A percentile compares a stretch with the other conserved stretches of the same genome.
Evolutionary conservation across 495 filamentous ascomycete genomes (phyloP).

Genomic region (Podospora australis): DNA sequence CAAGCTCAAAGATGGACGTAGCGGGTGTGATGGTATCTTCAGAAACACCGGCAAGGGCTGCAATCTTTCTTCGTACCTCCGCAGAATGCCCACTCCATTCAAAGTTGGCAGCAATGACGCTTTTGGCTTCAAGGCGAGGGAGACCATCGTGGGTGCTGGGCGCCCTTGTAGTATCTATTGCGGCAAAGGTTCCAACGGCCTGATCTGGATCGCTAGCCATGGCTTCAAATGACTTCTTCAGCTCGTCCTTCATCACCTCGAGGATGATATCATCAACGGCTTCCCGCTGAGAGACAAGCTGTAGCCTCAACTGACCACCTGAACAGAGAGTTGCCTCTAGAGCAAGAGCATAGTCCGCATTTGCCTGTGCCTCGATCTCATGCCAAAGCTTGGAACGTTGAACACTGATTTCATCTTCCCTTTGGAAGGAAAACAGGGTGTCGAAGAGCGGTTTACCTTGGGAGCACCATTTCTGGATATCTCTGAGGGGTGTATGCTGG

Average conservation of each 20-base stretch:
- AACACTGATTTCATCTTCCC: background rate
- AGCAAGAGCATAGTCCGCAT: conserved; percentile 65
- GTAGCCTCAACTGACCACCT: conserved; percentile 41
- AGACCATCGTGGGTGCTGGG: no score
- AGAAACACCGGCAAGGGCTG: conserved; percentile 49
- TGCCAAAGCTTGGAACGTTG: conserved; percentile 43
- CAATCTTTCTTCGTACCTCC: conserved; percentile 52
- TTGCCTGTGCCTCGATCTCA: conserved; percentile 38
- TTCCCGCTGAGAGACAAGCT: conserved; percentile 47
- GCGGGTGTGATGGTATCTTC: conserved; percentile 41
- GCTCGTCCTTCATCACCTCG: conserved; percentile 31
- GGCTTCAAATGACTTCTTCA: conserved; percentile 26
- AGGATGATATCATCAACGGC: conserved; percentile 28
- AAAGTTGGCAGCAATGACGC: no score
- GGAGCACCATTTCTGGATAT: conserved; percentile 66
- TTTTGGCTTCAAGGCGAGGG: no score
- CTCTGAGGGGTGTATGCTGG: conserved; percentile 64
- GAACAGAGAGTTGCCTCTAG: conserved; percentile 57
- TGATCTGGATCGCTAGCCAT: conserved; percentile 10
- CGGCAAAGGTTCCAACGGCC: no score
- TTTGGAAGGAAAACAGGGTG: conserved; percentile 79
- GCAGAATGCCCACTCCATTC: conserved; percentile 47
- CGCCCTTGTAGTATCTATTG: no score
- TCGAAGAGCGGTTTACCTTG: conserved; percentile 63
- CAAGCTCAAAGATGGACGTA: conserved; percentile 57